Conservation (phyloP, 306 rosid species). For the Erythrophleum fordii region DNA sequence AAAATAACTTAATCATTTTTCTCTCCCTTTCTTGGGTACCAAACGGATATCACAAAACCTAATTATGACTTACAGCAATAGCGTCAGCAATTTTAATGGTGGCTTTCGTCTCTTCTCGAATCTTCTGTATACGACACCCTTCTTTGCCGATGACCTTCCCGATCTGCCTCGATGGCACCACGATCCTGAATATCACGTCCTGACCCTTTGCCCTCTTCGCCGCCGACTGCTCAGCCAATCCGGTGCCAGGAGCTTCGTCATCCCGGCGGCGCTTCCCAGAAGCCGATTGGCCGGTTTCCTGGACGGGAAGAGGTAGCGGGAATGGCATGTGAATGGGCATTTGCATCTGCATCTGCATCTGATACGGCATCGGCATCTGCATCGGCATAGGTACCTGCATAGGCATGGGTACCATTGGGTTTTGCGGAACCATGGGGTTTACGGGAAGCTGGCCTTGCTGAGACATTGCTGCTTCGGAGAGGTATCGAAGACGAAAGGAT, state of each 20-base stretch:
- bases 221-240: slow-evolving; percentile 44
- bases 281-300: slow-evolving; percentile 41
- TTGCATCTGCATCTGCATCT: slow-evolving; percentile 40
- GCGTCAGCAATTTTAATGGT: slow-evolving; percentile 89
- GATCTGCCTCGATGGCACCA: slow-evolving; percentile 90
- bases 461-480: slow-evolving; percentile 43
- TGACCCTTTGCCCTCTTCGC: slow-evolving; percentile 69
- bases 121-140: slow-evolving; percentile 85
- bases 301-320: slow-evolving; percentile 36
- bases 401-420: slow-evolving; percentile 33
- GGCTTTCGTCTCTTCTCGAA: slow-evolving; percentile 82
- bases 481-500: neutral
- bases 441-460: slow-evolving; percentile 53
- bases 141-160: slow-evolving; percentile 96
- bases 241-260: slow-evolving; percentile 49
- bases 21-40: neutral
- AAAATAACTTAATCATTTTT: neutral
- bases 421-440: slow-evolving; percentile 39
- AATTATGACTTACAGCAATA: slow-evolving; percentile 54
- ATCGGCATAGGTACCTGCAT: slow-evolving; percentile 36
- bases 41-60: neutral
- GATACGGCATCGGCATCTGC: slow-evolving; percentile 41
- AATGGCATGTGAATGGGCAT: slow-evolving; percentile 47
- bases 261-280: slow-evolving; percentile 82
- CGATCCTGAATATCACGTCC: slow-evolving; percentile 82